phyloP scores from a whole-genome alignment of 2,329 filamentous ascomycete genomes.

The Fusarium equiseti region DNA sequence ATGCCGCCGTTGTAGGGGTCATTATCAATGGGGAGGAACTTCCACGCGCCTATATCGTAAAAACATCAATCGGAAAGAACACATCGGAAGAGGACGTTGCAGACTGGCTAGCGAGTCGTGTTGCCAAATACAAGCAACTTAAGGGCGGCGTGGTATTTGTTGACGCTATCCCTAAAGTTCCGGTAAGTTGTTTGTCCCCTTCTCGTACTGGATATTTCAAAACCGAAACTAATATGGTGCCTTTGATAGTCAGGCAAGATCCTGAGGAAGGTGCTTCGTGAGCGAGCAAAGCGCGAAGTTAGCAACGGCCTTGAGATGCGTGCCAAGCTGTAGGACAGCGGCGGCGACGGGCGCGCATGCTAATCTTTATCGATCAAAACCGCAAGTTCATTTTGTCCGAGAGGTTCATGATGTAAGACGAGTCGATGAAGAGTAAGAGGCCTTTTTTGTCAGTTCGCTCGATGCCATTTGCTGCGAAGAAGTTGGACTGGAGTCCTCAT shows the following conservation, averaged over 20 bases:
- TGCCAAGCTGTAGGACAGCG: constrained; percentile 48
- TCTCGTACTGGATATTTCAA: not conserved
- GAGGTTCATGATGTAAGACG: constrained; percentile 4
- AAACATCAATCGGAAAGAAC: constrained; percentile 29
- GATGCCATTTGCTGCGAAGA: not conserved
- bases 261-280: constrained; percentile 68
- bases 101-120: constrained; percentile 72
- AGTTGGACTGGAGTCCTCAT: not conserved
- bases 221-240: constrained; percentile 22
- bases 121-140: constrained; percentile 74
- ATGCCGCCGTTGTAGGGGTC: constrained; percentile 75
- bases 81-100: constrained; percentile 63
- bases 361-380: constrained; percentile 28
- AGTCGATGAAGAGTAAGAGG: not conserved
- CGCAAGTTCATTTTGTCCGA: not conserved
- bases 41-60: constrained; percentile 73
- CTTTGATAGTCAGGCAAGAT: constrained; percentile 73
- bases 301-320: constrained; percentile 53
- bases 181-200: constrained; percentile 56
- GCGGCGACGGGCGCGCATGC: constrained; percentile 40
- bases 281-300: constrained; percentile 67
- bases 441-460: not conserved
- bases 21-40: constrained; percentile 65
- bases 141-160: constrained; percentile 77
- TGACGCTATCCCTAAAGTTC: constrained; percentile 70